phyloP scores from a whole-genome alignment of 257 asterid species.

The Vinca minor region DNA sequence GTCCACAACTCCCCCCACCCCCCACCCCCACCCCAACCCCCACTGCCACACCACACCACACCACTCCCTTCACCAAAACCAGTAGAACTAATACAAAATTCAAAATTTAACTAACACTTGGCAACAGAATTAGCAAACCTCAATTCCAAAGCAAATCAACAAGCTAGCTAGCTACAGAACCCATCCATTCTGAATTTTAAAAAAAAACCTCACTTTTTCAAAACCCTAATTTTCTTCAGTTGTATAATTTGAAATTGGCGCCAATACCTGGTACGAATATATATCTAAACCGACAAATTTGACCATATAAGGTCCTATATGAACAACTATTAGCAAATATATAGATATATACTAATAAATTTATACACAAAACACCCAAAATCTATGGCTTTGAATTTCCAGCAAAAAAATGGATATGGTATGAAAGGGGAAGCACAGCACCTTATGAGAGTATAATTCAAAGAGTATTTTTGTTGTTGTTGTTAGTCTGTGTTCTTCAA shows the following conservation, averaged over 20 bases:
- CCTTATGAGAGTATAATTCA: background rate
- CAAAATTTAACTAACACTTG: background rate
- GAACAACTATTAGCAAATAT: background rate
- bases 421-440: background rate
- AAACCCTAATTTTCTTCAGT: constrained; percentile 23
- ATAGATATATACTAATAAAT: background rate
- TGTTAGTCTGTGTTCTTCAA: background rate
- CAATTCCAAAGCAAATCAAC: background rate
- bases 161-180: background rate
- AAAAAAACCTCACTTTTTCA: background rate
- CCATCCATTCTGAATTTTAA: background rate
- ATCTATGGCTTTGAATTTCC: background rate
- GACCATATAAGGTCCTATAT: background rate
- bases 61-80: background rate
- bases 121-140: background rate
- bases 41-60: background rate
- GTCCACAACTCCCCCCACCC: background rate
- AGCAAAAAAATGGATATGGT: background rate
- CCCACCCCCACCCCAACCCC: background rate
- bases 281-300: background rate
- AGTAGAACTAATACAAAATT: background rate
- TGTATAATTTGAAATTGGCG: no score
- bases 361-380: no score
- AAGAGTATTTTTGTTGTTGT: background rate
- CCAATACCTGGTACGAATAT: background rate